phyloP scores from a whole-genome alignment of 106 monocot genomes.

The Dioscorea alata region DNA sequence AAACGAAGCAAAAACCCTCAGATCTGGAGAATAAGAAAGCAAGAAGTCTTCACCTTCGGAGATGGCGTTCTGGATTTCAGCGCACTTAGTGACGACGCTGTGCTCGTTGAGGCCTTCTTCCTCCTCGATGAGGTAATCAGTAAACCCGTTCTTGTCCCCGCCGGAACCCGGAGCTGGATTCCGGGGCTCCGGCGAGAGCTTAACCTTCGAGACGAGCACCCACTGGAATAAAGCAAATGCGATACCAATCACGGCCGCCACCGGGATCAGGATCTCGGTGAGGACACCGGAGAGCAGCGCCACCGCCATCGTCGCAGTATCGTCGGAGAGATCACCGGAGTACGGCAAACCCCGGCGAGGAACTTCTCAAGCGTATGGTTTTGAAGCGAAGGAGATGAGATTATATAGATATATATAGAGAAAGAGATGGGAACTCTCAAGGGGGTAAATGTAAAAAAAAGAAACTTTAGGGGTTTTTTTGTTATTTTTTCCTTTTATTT shows the following conservation, averaged over 20 bases:
- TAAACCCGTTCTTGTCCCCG: conserved; percentile 41
- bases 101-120: conserved; percentile 85
- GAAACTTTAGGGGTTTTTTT: too few relatives aligned
- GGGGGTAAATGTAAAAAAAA: too few relatives aligned
- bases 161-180: not conserved
- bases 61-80: conserved; percentile 92
- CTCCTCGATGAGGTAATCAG: conserved; percentile 79
- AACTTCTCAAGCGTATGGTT: too few relatives aligned
- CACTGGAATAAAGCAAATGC: conserved; percentile 74
- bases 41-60: conserved; percentile 60
- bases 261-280: conserved; percentile 77
- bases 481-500: too few relatives aligned
- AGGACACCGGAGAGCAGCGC: conserved; percentile 53
- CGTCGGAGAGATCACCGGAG: not conserved
- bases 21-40: not conserved
- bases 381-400: too few relatives aligned
- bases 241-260: conserved; percentile 70
- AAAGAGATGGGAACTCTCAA: too few relatives aligned
- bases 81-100: conserved; percentile 70
- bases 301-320: conserved; percentile 32
- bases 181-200: conserved; percentile 40
- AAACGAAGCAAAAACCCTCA: not conserved
- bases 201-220: conserved; percentile 71
- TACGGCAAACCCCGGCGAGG: too few relatives aligned
- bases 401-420: too few relatives aligned